These are phyloP conservation scores for Hymenochaete sp. DNA, from an alignment of 1,284 basidiomycete genomes.

Conservation along the genomic window DNA sequence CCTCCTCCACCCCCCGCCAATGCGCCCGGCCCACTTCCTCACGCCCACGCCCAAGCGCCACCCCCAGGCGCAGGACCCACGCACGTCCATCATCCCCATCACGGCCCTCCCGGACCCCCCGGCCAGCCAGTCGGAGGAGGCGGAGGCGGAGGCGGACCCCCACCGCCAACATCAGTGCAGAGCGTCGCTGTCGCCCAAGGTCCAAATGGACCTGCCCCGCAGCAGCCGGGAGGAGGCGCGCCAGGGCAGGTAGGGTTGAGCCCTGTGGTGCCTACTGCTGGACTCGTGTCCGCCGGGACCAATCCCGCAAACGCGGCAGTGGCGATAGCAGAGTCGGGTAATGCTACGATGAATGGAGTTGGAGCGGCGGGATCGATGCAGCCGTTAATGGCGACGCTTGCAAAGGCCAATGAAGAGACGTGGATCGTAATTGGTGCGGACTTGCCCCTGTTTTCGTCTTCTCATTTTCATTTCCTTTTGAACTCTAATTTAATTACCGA, in stretches of 20 bases:
- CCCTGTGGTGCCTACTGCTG: background rate
- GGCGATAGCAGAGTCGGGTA: too few species aligned
- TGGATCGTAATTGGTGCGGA: slow-evolving; percentile 82
- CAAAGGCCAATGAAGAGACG: slow-evolving; percentile 82
- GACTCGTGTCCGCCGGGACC: too few species aligned
- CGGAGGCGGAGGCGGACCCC: too few species aligned
- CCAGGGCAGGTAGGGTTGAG: slow-evolving; percentile 2
- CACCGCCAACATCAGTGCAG: too few species aligned
- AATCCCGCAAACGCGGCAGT: too few species aligned
- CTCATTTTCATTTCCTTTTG: background rate
- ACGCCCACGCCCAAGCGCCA: slow-evolving; percentile 33
- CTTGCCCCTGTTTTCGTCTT: slow-evolving; percentile 11
- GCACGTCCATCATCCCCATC: background rate
- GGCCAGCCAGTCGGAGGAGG: slow-evolving; percentile 18
- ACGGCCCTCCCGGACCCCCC: background rate
- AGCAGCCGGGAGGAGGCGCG: slow-evolving; percentile 24
- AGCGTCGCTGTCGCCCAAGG: too few species aligned
- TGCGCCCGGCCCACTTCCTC: slow-evolving; percentile 30
- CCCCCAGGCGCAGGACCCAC: background rate
- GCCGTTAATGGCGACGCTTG: slow-evolving; percentile 62
- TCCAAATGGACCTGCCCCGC: slow-evolving; percentile 30
- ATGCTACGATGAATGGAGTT: too few species aligned
- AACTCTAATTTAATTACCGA: background rate
- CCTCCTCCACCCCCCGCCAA: background rate
- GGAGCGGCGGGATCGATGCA: slow-evolving; percentile 7